phyloP scores from a whole-genome alignment of 371 early-diverging fungal genomes.

The Mortierella sp. region DNA sequence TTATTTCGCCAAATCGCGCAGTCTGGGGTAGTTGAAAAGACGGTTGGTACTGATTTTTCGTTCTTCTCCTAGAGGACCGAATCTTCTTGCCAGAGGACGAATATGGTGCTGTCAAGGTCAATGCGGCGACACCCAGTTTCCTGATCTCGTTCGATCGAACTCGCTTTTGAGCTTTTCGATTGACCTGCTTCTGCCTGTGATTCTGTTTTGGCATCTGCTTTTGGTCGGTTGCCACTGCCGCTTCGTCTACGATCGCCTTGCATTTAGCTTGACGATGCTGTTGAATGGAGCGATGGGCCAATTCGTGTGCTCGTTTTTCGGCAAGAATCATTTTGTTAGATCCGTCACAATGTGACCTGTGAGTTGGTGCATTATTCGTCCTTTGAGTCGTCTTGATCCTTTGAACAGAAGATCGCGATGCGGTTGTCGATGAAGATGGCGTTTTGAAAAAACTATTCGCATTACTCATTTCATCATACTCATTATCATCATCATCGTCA shows the following conservation, averaged over 20 bases:
- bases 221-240: no score
- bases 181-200: neutral
- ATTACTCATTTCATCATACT: no score
- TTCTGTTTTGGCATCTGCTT: no score
- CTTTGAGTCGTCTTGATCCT: no score
- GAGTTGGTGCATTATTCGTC: no score
- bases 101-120: neutral
- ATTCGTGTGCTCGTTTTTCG: no score
- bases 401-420: neutral
- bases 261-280: no score
- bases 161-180: neutral
- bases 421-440: neutral
- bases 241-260: no score
- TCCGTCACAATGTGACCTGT: no score
- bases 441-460: no score
- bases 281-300: no score
- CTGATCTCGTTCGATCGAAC: conserved; percentile 7
- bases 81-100: neutral
- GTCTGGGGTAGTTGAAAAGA: neutral
- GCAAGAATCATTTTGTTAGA: no score
- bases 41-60: neutral
- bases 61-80: neutral
- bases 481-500: neutral
- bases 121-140: neutral
- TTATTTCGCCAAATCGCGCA: conserved; percentile 10